Evolutionary conservation across 2,329 filamentous ascomycete species (phyloP).

Genomic region (Pyrenophora seminiperda): DNA sequence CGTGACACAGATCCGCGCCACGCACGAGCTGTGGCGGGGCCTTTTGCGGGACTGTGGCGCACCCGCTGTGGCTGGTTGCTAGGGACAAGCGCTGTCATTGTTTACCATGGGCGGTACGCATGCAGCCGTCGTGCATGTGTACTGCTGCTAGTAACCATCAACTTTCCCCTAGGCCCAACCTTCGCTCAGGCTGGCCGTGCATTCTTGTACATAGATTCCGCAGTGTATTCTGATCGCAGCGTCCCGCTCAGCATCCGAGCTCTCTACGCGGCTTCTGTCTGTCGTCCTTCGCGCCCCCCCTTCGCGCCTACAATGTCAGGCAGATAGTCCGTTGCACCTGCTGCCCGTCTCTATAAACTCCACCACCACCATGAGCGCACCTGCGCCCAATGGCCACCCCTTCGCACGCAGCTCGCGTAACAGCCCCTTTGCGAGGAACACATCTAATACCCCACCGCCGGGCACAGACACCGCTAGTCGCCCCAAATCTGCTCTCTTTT

Average conservation of each 20-base stretch:
- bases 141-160: constrained; percentile 7
- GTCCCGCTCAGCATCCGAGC: background rate
- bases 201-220: constrained; percentile 38
- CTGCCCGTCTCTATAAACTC: constrained; percentile 21
- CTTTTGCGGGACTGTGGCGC: background rate
- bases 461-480: constrained; percentile 53
- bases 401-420: constrained; percentile 67
- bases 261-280: constrained; percentile 12
- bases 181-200: constrained; percentile 10
- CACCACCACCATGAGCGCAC: constrained; percentile 56
- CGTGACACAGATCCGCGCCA: constrained; percentile 6
- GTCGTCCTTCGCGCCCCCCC: constrained; percentile 10
- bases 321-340: constrained; percentile 32
- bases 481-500: constrained; percentile 77
- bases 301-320: constrained; percentile 31
- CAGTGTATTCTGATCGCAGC: constrained; percentile 15
- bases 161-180: constrained; percentile 9
- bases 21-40: background rate
- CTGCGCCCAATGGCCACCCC: constrained; percentile 66
- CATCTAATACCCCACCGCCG: constrained; percentile 69
- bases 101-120: constrained; percentile 17
- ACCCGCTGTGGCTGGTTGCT: constrained; percentile 14
- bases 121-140: constrained; percentile 20
- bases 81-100: constrained; percentile 15
- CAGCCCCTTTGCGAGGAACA: constrained; percentile 75